Conservation (phyloP, 2,329 filamentous ascomycete genomes). For the Diaporthe humulicola region DNA sequence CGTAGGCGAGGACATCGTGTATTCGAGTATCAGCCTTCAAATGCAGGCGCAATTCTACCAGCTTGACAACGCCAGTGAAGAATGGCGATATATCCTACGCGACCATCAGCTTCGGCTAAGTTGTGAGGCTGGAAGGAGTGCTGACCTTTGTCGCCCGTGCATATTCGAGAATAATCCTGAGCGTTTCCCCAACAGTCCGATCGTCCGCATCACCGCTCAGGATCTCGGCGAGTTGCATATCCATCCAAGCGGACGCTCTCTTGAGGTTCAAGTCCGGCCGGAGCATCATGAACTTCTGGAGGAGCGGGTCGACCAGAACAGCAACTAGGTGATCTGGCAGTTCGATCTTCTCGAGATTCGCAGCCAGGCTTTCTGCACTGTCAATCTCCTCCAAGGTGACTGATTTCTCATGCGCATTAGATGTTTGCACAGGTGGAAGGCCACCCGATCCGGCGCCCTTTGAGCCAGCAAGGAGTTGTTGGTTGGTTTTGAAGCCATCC, state of each 20-base stretch:
- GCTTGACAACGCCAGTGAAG: conserved; percentile 63
- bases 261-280: conserved; percentile 63
- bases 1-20: conserved; percentile 64
- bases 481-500: conserved; percentile 74
- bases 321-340: conserved; percentile 86
- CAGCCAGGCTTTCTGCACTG: conserved; percentile 76
- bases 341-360: conserved; percentile 82
- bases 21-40: conserved; percentile 19
- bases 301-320: conserved; percentile 79
- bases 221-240: conserved; percentile 35
- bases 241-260: conserved; percentile 38
- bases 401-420: conserved; percentile 74
- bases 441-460: conserved; percentile 65
- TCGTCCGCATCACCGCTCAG: conserved; percentile 60
- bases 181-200: conserved; percentile 64
- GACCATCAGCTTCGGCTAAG: neutral
- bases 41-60: conserved; percentile 56
- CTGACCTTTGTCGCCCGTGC: conserved; percentile 67
- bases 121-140: conserved; percentile 33
- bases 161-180: conserved; percentile 69
- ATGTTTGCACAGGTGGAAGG: conserved; percentile 80
- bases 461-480: conserved; percentile 58
- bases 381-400: conserved; percentile 84
- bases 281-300: conserved; percentile 82
- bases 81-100: conserved; percentile 45